Base-by-base conservation (phyloP, 2,329 filamentous ascomycete species). In the Verticillium isaacii region DNA sequence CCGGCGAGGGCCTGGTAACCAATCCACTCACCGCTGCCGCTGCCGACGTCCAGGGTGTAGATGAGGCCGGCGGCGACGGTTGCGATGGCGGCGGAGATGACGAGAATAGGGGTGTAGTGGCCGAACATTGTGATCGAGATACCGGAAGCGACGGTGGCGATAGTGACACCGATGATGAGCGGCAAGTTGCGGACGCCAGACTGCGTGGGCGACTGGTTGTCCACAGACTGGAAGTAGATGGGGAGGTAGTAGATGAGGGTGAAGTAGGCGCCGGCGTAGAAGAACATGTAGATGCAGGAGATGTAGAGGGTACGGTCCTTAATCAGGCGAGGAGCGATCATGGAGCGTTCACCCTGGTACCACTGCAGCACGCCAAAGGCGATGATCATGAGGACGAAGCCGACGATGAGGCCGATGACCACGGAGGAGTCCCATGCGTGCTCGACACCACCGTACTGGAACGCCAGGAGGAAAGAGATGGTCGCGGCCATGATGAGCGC, bases 381-480 rank as follows among this genome's bases (percentile, higher is more conserved):
- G 12, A 70, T n/a, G 17, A 11, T 5, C 32, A 57, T 57, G 32
- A 57, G 25, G 17, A 34, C 56, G 56, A 32, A 32, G 32, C 25
- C 56, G 17, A 34, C 8, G 17, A 57, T 32, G 56, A 57, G 32
- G 9, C 34, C 56, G 19, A 57, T 39, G 32, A 39, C 56, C 15
- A 32, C 32, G n/a, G 32, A 32, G 6, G 41, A 32, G 32, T 37
- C 34, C 58, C 58, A 59, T 8, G 65, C 61, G 52, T 78, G 77
- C 60, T 71, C 73, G 32, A 69, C 69, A 9, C 77, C 78, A 32
- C 78, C 78, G 79, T 79, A 84, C 62, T 83, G 80, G 6, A 85
- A 71, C n/a, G 81, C 81, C 0, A 84, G 71, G 0, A 84, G 68
- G 19, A 83, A 72, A 63, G 78, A 83, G 23, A 82, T 70, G 8